Percentiles rank a stretch among this genome's conserved stretches.
Evolutionary conservation across 1,139 yeast genomes (phyloP).

Genomic region (Candida gigantensis): DNA sequence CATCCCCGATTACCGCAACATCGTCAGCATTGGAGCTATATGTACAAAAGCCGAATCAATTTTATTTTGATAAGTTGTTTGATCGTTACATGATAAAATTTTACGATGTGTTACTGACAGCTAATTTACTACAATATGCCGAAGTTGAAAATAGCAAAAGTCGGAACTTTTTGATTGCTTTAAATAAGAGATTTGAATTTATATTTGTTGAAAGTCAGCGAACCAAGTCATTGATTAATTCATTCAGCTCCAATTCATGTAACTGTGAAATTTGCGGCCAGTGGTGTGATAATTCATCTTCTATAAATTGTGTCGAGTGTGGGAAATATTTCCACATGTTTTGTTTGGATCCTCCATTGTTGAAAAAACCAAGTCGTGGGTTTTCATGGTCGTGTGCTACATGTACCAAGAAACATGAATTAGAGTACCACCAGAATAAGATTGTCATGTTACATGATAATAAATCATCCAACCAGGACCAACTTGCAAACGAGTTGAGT

Average conservation of each 20-base stretch:
- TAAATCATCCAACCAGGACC: conserved; percentile 41
- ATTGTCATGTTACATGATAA: conserved; percentile 48
- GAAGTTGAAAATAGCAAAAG: conserved; percentile 57
- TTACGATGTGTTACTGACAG: conserved; percentile 62
- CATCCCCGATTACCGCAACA: conserved; percentile 18
- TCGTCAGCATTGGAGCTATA: conserved; percentile 46
- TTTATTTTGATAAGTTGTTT: conserved; percentile 83
- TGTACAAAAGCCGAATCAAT: conserved; percentile 61
- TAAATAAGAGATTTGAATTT: conserved; percentile 68
- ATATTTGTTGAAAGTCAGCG: conserved; percentile 76
- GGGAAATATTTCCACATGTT: conserved; percentile 69
- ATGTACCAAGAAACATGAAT: conserved; percentile 55
- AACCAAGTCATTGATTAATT: conserved; percentile 61
- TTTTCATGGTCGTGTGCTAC: conserved; percentile 92
- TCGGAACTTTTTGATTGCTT: conserved; percentile 56
- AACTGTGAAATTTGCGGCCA: conserved; percentile 75
- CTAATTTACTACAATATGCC: conserved; percentile 51
- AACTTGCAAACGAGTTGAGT: conserved; percentile 27
- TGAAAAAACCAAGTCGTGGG: conserved; percentile 81
- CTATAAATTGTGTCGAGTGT: conserved; percentile 85
- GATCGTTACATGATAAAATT: conserved; percentile 85
- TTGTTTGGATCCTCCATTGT: conserved; percentile 84
- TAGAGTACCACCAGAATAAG: conserved; percentile 29
- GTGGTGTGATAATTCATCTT: conserved; percentile 75
- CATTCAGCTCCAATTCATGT: conserved; percentile 55